Conservation (phyloP, 2,329 filamentous ascomycete species). For the Tolypocladium sp. region DNA sequence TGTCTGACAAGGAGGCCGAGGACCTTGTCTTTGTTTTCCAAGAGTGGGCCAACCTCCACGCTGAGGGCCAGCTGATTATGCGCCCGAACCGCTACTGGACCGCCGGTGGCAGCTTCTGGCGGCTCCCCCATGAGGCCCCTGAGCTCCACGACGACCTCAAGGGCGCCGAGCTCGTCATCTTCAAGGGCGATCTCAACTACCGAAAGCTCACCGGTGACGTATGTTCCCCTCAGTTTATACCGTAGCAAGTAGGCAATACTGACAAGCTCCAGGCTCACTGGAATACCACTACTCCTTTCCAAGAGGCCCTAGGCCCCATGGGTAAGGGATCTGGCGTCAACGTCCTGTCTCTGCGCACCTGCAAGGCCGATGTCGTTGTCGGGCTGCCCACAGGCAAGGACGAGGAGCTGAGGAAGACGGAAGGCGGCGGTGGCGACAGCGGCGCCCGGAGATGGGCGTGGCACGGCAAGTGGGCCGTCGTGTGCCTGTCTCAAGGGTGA, state of each 20-base stretch:
- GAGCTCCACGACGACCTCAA: constrained; percentile 69
- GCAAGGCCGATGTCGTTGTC: constrained; percentile 94
- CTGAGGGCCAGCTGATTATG: constrained; percentile 74
- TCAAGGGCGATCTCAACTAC: constrained; percentile 97
- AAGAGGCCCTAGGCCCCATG: constrained; percentile 74
- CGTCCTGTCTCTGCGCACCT: constrained; percentile 79
- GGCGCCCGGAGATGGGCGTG: constrained; percentile 81
- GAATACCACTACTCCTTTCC: constrained; percentile 82
- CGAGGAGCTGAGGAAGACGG: constrained; percentile 61
- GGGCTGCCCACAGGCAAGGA: constrained; percentile 76
- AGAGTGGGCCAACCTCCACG: constrained; percentile 72
- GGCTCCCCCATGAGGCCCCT: constrained; percentile 60
- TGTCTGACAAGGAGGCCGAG: constrained; percentile 57
- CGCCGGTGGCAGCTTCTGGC: constrained; percentile 77
- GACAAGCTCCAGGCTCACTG: constrained; percentile 38
- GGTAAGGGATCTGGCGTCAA: constrained; percentile 76
- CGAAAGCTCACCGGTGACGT: constrained; percentile 86
- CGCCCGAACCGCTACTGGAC: constrained; percentile 92
- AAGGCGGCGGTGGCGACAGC: constrained; percentile 62
- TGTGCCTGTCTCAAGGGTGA: constrained; percentile 38
- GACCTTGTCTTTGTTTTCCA: constrained; percentile 70
- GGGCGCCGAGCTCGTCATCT: constrained; percentile 78
- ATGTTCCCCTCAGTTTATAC: constrained; percentile 20
- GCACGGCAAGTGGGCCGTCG: constrained; percentile 95
- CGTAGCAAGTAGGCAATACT: background rate